phyloP scores from a whole-genome alignment of 2,329 filamentous ascomycete genomes.

The Kalaharituber pfeilii region DNA sequence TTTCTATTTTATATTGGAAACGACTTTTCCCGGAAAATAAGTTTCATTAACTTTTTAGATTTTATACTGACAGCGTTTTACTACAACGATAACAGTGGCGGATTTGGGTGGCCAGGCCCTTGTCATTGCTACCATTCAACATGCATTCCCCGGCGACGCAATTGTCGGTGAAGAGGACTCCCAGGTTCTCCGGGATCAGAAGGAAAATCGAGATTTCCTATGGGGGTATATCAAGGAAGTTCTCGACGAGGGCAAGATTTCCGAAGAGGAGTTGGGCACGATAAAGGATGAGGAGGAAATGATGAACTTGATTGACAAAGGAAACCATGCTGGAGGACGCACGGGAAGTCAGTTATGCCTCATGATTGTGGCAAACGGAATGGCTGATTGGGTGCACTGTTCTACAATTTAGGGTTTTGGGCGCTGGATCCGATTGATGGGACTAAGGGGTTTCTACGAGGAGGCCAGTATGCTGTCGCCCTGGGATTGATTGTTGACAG shows the following conservation, averaged over 20 bases:
- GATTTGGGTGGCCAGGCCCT: slow-evolving; percentile 96
- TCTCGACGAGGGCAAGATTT: slow-evolving; percentile 47
- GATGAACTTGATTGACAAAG: slow-evolving; percentile 49
- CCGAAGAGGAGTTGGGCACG: slow-evolving; percentile 46
- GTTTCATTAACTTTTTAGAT: neutral
- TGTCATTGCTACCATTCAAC: slow-evolving; percentile 76
- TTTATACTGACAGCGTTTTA: neutral
- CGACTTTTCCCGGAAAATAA: no score
- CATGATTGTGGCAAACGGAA: no score
- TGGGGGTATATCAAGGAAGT: slow-evolving; percentile 67
- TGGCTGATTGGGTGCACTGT: no score
- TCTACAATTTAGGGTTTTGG: slow-evolving; percentile 66
- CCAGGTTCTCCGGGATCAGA: slow-evolving; percentile 54
- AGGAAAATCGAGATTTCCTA: slow-evolving; percentile 52
- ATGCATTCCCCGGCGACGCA: slow-evolving; percentile 77
- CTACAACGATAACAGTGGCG: slow-evolving; percentile 36
- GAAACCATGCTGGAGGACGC: slow-evolving; percentile 51
- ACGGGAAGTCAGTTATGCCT: no score
- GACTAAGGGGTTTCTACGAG: slow-evolving; percentile 89
- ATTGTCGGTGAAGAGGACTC: slow-evolving; percentile 95
- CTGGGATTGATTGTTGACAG: slow-evolving; percentile 83
- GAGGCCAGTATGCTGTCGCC: slow-evolving; percentile 93
- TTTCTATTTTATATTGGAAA: no score
- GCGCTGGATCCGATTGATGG: slow-evolving; percentile 94
- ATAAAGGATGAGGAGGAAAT: slow-evolving; percentile 48